Percentiles rank a stretch among this genome's conserved stretches.
phyloP scores from a whole-genome alignment of 2,329 filamentous ascomycete genomes.

The Scortechinia acanthostroma region DNA sequence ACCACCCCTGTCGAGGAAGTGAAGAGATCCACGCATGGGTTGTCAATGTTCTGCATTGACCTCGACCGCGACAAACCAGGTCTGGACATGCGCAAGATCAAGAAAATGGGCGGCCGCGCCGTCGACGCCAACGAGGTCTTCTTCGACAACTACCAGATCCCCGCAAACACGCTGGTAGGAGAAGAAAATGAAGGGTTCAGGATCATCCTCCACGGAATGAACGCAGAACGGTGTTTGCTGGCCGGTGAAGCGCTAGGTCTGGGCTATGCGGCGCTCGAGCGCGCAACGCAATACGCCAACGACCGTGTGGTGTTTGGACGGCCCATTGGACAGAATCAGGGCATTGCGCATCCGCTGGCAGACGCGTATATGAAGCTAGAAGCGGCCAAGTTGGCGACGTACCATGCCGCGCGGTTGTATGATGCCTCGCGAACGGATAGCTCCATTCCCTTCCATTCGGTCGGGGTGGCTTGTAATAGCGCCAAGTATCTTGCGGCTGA shows the following conservation, averaged over 20 bases:
- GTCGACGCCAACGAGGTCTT: constrained; percentile 85
- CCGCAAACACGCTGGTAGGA: constrained; percentile 59
- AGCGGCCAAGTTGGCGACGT: constrained; percentile 56
- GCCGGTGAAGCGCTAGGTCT: constrained; percentile 75
- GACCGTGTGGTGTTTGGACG: constrained; percentile 61
- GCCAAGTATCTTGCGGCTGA: constrained; percentile 67
- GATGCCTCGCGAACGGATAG: constrained; percentile 41
- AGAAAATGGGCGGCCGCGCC: constrained; percentile 78
- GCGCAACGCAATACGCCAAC: constrained; percentile 57
- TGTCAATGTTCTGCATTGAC: constrained; percentile 77
- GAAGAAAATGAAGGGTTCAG: constrained; percentile 72
- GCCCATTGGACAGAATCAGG: constrained; percentile 61
- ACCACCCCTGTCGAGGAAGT: constrained; percentile 66
- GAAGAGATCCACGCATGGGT: constrained; percentile 63
- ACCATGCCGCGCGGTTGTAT: constrained; percentile 58
- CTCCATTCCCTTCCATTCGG: constrained; percentile 40
- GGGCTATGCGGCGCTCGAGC: constrained; percentile 64
- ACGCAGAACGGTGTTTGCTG: constrained; percentile 68
- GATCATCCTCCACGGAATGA: constrained; percentile 74
- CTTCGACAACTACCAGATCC: constrained; percentile 71
- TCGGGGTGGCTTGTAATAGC: constrained; percentile 61
- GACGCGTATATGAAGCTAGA: constrained; percentile 61
- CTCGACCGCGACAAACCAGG: constrained; percentile 52
- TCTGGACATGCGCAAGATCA: constrained; percentile 65
- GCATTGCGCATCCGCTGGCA: constrained; percentile 57